Evolutionary conservation across 495 filamentous ascomycete species (phyloP), one percentile per base, ranked within the genome.

Genomic region (Penicillium simplicissimum): DNA sequence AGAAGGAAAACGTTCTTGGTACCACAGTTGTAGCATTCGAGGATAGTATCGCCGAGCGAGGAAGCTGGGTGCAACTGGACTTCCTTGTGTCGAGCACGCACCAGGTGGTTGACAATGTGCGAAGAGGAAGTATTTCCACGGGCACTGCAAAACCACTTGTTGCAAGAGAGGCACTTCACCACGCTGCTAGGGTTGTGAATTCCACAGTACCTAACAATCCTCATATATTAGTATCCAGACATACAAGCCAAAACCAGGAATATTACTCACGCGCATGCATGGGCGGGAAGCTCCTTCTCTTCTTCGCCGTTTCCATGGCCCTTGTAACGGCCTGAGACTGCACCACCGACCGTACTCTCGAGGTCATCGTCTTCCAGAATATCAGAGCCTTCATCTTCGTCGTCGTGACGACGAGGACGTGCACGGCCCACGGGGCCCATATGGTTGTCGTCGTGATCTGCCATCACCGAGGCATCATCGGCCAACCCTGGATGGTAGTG

Each of bases 1-100:
- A 99, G 89, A n/a, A 98, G 85, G 68, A 99, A 99, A 53, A 97
- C 95, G 76, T 99, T 99, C 75, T 98, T 99, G 1, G 92, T 97
- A 52, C 96, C 95, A 76, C 95, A 99, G 72, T 97, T 99, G 81
- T 99, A 99, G 79, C 95, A 99, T 80, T 99, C 95, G 52, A 99
- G 83, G 51, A 95, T 90, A 4, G 95, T 99, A 73, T 99, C 95
- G 48, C 95, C 95, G 33, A 99, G 88, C n/a, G 93, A 89, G 14
- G 96, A 98, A 65, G 85, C 86, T 1, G 96, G 93, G 74, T 99
- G 95, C 36, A 99, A 85, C 67, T 97, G 95, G 19, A 99, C 95
- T 80, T 99, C 95, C 82, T 98, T 98, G 77, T 99, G 95, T 43
- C 95, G 89, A 61, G 96, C 96, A 57, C 95, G 90, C 52, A 99